A percentile compares a stretch with the other conserved stretches of the same genome.
Evolutionary conservation across 1,284 basidiomycete genomes (phyloP).

Genomic region (Violaceomyces palustris): DNA sequence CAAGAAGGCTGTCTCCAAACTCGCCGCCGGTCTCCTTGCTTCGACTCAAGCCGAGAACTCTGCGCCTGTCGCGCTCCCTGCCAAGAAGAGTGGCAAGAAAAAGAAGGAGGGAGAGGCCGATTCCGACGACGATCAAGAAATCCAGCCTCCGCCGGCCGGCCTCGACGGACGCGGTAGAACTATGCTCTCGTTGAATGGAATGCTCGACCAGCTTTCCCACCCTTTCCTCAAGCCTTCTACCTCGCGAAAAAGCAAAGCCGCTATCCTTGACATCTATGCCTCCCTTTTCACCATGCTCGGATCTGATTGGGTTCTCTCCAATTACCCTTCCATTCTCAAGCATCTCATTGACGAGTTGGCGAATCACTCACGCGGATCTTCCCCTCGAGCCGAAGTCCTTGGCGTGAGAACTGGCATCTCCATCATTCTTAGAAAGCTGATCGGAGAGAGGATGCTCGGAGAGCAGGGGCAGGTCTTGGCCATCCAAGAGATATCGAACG

Average conservation of each 20-base stretch:
- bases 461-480: slow-evolving; percentile 84
- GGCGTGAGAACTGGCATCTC: slow-evolving; percentile 69
- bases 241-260: slow-evolving; percentile 68
- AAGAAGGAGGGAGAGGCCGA: slow-evolving; percentile 58
- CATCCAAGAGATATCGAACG: slow-evolving; percentile 74
- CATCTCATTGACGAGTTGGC: slow-evolving; percentile 71
- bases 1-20: slow-evolving; percentile 68
- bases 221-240: slow-evolving; percentile 71
- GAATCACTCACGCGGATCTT: slow-evolving; percentile 35
- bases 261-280: slow-evolving; percentile 83
- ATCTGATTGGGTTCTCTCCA: slow-evolving; percentile 69
- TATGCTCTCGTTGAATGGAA: slow-evolving; percentile 70
- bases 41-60: slow-evolving; percentile 72
- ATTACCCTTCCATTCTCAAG: slow-evolving; percentile 72
- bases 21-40: slow-evolving; percentile 77
- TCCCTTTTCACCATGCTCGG: slow-evolving; percentile 74
- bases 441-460: slow-evolving; percentile 79
- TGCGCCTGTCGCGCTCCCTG: slow-evolving; percentile 51
- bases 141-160: slow-evolving; percentile 56
- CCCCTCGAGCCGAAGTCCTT: slow-evolving; percentile 61
- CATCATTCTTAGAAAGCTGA: slow-evolving; percentile 74
- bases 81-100: slow-evolving; percentile 54
- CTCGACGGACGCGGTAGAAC: slow-evolving; percentile 65
- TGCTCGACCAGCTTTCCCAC: slow-evolving; percentile 71
- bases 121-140: slow-evolving; percentile 59